Conservation (phyloP, 192 early-diverging fungal species). For the Geranomyces variabilis region DNA sequence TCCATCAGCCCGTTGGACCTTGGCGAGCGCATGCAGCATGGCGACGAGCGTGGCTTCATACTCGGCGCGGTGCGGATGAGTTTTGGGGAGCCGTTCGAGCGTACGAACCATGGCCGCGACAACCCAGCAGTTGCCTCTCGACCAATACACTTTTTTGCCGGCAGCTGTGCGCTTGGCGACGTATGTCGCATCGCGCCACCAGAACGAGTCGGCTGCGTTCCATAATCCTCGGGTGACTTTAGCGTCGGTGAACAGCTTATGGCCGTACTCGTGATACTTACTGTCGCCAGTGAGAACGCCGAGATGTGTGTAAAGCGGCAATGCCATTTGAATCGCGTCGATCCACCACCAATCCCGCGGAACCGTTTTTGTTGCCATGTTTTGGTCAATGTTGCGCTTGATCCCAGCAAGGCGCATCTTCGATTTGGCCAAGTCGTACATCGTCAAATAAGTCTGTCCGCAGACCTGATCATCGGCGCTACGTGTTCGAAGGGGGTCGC, state of each 20-base stretch:
- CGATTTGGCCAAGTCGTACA: background rate
- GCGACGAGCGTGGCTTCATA: background rate
- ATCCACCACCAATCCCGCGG: conserved; percentile 1
- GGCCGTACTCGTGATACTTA: background rate
- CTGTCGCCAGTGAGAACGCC: background rate
- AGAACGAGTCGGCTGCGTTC: background rate
- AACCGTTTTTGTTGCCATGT: background rate
- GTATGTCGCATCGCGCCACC: background rate
- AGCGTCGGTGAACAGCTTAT: background rate
- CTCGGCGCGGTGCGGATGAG: background rate
- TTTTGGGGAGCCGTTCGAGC: background rate
- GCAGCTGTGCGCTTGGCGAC: background rate
- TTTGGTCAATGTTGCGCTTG: background rate
- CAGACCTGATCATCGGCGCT: background rate
- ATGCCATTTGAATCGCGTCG: background rate
- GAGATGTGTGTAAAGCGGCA: background rate
- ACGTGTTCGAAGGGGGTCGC: background rate
- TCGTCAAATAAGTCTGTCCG: background rate
- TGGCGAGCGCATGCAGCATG: background rate
- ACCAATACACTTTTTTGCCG: background rate
- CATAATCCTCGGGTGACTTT: background rate
- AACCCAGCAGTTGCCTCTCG: background rate
- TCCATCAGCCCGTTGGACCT: background rate
- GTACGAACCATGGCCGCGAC: background rate
- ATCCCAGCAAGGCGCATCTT: background rate